Evolutionary conservation across 371 early-diverging fungal genomes (phyloP).

Genomic region (Mortierella sp.): DNA sequence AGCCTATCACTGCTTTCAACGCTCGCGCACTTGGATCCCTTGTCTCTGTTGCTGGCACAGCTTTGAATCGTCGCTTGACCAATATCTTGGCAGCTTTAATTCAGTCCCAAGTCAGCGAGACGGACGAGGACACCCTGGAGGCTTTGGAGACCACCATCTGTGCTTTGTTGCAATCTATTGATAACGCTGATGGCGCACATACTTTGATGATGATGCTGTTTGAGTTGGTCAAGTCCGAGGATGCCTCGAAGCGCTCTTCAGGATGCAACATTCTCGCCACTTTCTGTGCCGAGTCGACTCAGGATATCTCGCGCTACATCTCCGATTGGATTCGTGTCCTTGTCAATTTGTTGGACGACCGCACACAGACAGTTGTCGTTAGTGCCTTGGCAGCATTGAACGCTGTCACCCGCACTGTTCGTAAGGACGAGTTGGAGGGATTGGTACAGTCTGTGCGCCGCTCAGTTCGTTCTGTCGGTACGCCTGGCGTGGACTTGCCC

Average conservation of each 20-base stretch:
- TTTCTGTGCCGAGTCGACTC: constrained; percentile 77
- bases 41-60: constrained; percentile 92
- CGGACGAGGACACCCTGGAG: constrained; percentile 76
- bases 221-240: constrained; percentile 73
- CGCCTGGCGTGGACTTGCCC: constrained; percentile 76
- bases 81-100: constrained; percentile 87
- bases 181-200: constrained; percentile 83
- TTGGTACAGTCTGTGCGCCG: constrained; percentile 80
- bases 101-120: constrained; percentile 72
- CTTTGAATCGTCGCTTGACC: constrained; percentile 84
- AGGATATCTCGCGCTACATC: constrained; percentile 78
- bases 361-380: constrained; percentile 69
- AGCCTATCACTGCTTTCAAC: constrained; percentile 91
- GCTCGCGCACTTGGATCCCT: constrained; percentile 91
- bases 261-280: constrained; percentile 73
- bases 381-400: constrained; percentile 85
- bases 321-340: constrained; percentile 88
- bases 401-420: constrained; percentile 83
- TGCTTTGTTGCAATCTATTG: constrained; percentile 76
- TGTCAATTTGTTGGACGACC: constrained; percentile 75
- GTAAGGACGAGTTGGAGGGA: constrained; percentile 88
- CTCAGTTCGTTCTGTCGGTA: constrained; percentile 72
- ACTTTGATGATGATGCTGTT: constrained; percentile 76
- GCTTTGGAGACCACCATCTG: constrained; percentile 77
- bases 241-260: constrained; percentile 64